Evolutionary conservation across 139 green algal species (phyloP), one percentile per base, ranked within the genome.

Genomic region (Prasinococcaceae sp.): DNA sequence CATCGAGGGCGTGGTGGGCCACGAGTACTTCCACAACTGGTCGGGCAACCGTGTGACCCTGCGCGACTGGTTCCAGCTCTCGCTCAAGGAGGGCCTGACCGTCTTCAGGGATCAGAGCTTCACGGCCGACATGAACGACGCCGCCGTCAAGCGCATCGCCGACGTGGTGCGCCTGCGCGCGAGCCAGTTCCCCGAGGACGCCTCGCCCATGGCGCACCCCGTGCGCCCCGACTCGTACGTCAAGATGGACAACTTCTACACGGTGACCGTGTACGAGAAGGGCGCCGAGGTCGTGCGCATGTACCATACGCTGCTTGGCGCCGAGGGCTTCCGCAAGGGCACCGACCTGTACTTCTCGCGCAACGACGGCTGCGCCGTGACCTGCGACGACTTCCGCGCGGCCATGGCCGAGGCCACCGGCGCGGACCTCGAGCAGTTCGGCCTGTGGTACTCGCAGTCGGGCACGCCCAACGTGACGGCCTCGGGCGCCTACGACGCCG

Each of bases 161-260:
- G 84, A 95, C 53, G 70, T 78, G 17, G 55, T 62, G 19, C 36
- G 67, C 12, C 67, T 96, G 47, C 73, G 88, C 17, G 56, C 62
- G 4, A 61, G 51, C 10, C 90, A 98, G 84, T 97, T 97, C 65
- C 53, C 76, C 25, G 79, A 97, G 69, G 90, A 97, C 61, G 70
- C 73, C 0, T 84, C 84, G 1, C 82, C 90, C 40, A 94, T 95
- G 80, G 80, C 90, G 12, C 90, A 98, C 76, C 83, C 89, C 57
- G 86, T 98, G 51, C 72, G 90, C 17, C 90, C 90, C 20, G 84
- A 94, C 35, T 82, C 61, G 19, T 96, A 94, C 73, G 92, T 95
- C 64, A 94, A 96, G 76, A 98, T 97, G 84, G 88, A 97, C 76
- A 98, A 98, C 81, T 98, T 98, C 71, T 98, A 98, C 75, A 96